These are phyloP conservation scores for Ophiostoma australiae DNA, from an alignment of 2,329 filamentous ascomycete genomes.

Conservation along the genomic window DNA sequence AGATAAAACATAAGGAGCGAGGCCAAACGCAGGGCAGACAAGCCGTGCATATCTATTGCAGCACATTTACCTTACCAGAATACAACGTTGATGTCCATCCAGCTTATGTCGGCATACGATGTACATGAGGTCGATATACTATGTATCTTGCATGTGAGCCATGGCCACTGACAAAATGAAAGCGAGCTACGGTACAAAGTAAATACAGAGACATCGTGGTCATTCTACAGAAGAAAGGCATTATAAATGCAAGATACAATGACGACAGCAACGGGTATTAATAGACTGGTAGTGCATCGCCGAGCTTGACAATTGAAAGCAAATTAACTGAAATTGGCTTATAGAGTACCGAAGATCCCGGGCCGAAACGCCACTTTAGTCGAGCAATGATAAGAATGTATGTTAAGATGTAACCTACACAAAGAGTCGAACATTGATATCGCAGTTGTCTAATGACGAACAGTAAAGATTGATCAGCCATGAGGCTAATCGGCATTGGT, in stretches of 20 bases:
- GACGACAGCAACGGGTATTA: background rate
- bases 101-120: background rate
- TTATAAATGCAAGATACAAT: constrained; percentile 7
- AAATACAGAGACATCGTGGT: background rate
- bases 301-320: background rate
- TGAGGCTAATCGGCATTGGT: background rate
- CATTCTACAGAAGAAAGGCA: background rate
- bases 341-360: background rate
- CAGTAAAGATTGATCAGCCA: background rate
- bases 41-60: background rate
- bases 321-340: background rate
- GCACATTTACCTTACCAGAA: background rate
- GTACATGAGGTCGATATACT: background rate
- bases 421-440: background rate
- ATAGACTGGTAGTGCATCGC: background rate
- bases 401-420: background rate
- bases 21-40: background rate
- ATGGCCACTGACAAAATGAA: background rate
- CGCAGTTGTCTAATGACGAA: background rate
- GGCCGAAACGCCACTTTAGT: background rate
- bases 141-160: background rate
- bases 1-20: background rate
- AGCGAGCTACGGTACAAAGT: background rate
- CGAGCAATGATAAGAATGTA: background rate
- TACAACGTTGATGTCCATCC: background rate